Percentiles rank a stretch among this genome's conserved stretches.
Evolutionary conservation across 192 early-diverging fungal species (phyloP).

Genomic region (Coemansia furcata): DNA sequence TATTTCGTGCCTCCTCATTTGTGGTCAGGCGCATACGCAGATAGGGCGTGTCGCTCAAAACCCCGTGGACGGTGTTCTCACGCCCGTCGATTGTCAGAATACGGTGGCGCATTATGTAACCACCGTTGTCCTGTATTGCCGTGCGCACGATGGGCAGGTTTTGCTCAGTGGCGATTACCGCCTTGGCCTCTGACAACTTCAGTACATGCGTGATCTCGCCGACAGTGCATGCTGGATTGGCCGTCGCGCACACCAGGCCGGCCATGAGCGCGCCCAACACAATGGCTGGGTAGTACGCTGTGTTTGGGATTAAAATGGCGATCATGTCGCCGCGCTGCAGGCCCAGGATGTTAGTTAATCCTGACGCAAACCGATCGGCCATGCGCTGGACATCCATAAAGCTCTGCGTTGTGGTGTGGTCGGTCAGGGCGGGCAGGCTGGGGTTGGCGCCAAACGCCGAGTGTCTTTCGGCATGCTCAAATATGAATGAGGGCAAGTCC

Average conservation of each 20-base stretch:
- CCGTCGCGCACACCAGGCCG: slow-evolving; percentile 65
- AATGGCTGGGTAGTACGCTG: slow-evolving; percentile 61
- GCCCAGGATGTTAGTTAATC: slow-evolving; percentile 47
- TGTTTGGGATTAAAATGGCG: slow-evolving; percentile 72
- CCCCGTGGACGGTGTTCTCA: not conserved
- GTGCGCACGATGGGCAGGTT: slow-evolving; percentile 17
- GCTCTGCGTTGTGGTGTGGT: slow-evolving; percentile 12
- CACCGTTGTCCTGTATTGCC: slow-evolving; percentile 10
- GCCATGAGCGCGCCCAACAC: slow-evolving; percentile 64
- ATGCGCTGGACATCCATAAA: slow-evolving; percentile 24
- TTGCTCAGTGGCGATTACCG: slow-evolving; percentile 57
- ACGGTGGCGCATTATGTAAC: slow-evolving; percentile 22
- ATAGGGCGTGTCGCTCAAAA: slow-evolving; percentile 16
- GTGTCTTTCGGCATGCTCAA: slow-evolving; percentile 20
- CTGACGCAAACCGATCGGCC: slow-evolving; percentile 34
- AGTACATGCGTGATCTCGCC: slow-evolving; percentile 78
- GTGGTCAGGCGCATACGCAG: slow-evolving; percentile 26
- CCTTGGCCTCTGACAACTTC: slow-evolving; percentile 62
- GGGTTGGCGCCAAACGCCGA: slow-evolving; percentile 36
- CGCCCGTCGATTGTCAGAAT: slow-evolving; percentile 34
- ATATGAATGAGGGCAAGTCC: slow-evolving; percentile 48
- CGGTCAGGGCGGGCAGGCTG: slow-evolving; percentile 15
- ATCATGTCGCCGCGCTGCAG: slow-evolving; percentile 69
- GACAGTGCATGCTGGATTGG: slow-evolving; percentile 80
- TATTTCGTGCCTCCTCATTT: slow-evolving; percentile 9